phyloP scores from a whole-genome alignment of 202 grass and related monocot species.

The Saccharum hybrid region DNA sequence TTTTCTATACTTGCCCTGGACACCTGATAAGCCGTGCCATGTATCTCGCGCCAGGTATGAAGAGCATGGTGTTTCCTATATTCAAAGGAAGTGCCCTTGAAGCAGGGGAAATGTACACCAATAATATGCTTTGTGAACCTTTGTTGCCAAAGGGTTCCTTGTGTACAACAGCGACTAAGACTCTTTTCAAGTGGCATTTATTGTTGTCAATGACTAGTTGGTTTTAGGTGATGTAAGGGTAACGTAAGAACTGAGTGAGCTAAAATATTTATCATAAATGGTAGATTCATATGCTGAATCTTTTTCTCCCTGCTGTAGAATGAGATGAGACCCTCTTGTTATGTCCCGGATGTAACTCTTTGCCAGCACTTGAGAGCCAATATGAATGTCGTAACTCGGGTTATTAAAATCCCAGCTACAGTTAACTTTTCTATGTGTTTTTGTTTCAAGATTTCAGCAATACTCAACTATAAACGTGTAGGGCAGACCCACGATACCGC shows the following conservation, averaged over 20 bases:
- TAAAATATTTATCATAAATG: conserved; percentile 25
- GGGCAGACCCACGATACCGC: no score
- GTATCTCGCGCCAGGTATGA: conserved; percentile 67
- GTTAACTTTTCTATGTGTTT: neutral
- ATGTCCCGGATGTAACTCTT: neutral
- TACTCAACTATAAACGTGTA: neutral
- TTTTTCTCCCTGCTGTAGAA: conserved; percentile 4
- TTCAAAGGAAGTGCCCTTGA: conserved; percentile 97
- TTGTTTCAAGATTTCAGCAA: neutral
- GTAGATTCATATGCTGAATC: conserved; percentile 33
- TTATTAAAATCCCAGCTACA: neutral
- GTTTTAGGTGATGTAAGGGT: conserved; percentile 37
- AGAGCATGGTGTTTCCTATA: conserved; percentile 98
- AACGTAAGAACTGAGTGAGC: conserved; percentile 1
- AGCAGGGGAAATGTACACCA: conserved; percentile 19
- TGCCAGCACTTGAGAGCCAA: neutral
- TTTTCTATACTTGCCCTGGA: conserved; percentile 1
- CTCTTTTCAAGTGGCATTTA: neutral
- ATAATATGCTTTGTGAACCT: neutral
- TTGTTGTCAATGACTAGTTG: conserved; percentile 35
- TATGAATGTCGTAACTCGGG: neutral
- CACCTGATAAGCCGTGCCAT: conserved; percentile 13
- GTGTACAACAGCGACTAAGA: conserved; percentile 4
- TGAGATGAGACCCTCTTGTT: neutral
- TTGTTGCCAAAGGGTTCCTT: conserved; percentile 17